Percentiles rank a stretch among this genome's conserved stretches.
These are phyloP conservation scores for Kodamaea fungicola DNA, from an alignment of 1,139 yeast species.

Conservation along the genomic window DNA sequence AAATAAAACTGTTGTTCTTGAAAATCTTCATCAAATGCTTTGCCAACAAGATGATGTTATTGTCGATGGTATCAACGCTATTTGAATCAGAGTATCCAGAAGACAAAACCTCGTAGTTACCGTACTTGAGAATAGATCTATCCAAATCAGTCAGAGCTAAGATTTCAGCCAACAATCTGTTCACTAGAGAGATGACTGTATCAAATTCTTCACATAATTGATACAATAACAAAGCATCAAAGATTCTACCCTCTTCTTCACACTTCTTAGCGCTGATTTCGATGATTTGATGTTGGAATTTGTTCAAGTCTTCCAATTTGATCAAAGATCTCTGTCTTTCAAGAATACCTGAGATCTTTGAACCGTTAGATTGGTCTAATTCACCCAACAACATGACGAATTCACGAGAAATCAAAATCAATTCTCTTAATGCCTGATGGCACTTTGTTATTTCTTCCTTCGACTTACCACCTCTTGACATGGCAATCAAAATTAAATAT, in stretches of 20 bases:
- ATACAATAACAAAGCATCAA: constrained; percentile 81
- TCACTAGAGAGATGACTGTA: constrained; percentile 75
- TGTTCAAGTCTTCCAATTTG: constrained; percentile 52
- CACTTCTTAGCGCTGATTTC: constrained; percentile 85
- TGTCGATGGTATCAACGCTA: constrained; percentile 32
- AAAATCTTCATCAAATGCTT: constrained; percentile 54
- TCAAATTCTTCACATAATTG: constrained; percentile 88
- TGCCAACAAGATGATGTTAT: constrained; percentile 54
- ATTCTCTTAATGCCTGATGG: constrained; percentile 79
- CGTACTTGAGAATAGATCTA: constrained; percentile 47
- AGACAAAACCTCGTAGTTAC: constrained; percentile 30
- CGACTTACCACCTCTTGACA: constrained; percentile 40
- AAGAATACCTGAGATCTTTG: constrained; percentile 77
- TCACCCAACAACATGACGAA: constrained; percentile 80
- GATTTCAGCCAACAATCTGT: constrained; percentile 75
- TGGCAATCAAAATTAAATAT: constrained; percentile 69
- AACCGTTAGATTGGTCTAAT: constrained; percentile 62
- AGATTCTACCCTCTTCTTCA: constrained; percentile 85
- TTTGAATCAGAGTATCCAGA: constrained; percentile 16
- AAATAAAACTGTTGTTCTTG: constrained; percentile 49
- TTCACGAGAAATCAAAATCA: constrained; percentile 83
- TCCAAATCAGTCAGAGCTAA: constrained; percentile 72
- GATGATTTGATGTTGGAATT: constrained; percentile 54
- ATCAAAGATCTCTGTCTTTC: constrained; percentile 76
- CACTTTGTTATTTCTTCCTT: constrained; percentile 53